Evolutionary conservation across 176 grass and related monocot genomes (phyloP).

Genomic region (Zoysia pacifica): DNA sequence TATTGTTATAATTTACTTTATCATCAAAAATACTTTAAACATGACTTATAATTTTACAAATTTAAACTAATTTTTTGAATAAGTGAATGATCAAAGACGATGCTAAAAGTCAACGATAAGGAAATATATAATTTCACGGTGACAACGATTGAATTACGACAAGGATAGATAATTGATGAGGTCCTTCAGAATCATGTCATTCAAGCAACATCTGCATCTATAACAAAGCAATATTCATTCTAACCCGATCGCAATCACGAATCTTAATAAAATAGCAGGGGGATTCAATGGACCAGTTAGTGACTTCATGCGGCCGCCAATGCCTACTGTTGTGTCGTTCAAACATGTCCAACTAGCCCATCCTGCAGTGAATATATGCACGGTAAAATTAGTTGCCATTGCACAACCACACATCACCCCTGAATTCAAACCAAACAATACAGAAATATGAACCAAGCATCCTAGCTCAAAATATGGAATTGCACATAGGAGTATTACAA

Average conservation of each 20-base stretch:
- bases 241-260: conserved; percentile 4
- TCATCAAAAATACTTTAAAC: no score
- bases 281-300: neutral
- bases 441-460: neutral
- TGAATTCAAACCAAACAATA: neutral
- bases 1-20: no score
- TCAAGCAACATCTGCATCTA: conserved; percentile 1
- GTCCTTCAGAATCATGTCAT: neutral
- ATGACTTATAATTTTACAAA: no score
- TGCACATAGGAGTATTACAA: neutral
- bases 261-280: neutral
- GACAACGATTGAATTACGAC: neutral
- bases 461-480: neutral
- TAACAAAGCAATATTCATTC: neutral
- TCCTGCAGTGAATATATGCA: conserved; percentile 37
- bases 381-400: conserved; percentile 7
- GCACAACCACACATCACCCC: neutral
- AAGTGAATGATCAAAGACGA: no score
- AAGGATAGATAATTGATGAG: neutral
- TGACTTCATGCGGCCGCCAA: neutral
- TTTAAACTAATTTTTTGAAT: no score
- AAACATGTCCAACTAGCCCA: conserved; percentile 43
- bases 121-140: neutral
- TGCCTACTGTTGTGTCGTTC: neutral
- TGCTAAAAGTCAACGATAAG: no score